A percentile compares a stretch with the other conserved stretches of the same genome.
These are phyloP conservation scores for Wickerhamiella kazuoi DNA, from an alignment of 805 yeast genomes.

Conservation along the genomic window DNA sequence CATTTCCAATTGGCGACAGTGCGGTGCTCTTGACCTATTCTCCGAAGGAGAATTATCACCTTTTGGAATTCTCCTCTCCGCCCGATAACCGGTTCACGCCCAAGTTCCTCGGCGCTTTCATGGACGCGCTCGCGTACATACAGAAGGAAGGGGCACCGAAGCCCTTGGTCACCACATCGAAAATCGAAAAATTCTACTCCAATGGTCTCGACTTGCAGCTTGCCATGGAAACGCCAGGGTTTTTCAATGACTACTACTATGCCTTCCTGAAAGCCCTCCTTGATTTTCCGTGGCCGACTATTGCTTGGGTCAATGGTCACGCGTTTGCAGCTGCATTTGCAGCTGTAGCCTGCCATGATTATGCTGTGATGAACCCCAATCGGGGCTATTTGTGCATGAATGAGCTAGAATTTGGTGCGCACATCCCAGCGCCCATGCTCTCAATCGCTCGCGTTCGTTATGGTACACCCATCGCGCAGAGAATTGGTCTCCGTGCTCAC, in stretches of 20 bases:
- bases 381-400: slow-evolving; percentile 25
- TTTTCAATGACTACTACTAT: slow-evolving; percentile 20
- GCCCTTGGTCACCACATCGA: slow-evolving; percentile 24
- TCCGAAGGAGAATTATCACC: slow-evolving; percentile 16
- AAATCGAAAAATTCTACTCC: slow-evolving; percentile 22
- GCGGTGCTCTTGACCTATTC: slow-evolving; percentile 7
- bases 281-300: slow-evolving; percentile 25
- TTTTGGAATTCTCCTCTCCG: slow-evolving; percentile 18
- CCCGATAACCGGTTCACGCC: slow-evolving; percentile 24
- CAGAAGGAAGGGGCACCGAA: slow-evolving; percentile 15
- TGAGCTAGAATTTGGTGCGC: slow-evolving; percentile 25
- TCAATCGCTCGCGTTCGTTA: slow-evolving; percentile 19
- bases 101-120: slow-evolving; percentile 18
- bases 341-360: slow-evolving; percentile 24
- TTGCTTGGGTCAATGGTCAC: slow-evolving; percentile 25
- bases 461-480: slow-evolving; percentile 18
- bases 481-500: slow-evolving; percentile 20
- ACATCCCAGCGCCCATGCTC: slow-evolving; percentile 22
- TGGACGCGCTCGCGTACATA: slow-evolving; percentile 20
- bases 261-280: slow-evolving; percentile 20
- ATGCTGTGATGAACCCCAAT: slow-evolving; percentile 24
- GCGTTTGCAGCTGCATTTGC: slow-evolving; percentile 27
- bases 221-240: slow-evolving; percentile 20
- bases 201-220: slow-evolving; percentile 24
- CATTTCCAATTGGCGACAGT: slow-evolving; percentile 8